Evolutionary conservation across 306 rosid genomes (phyloP).

Genomic region (Lathyrus tuberosus): DNA sequence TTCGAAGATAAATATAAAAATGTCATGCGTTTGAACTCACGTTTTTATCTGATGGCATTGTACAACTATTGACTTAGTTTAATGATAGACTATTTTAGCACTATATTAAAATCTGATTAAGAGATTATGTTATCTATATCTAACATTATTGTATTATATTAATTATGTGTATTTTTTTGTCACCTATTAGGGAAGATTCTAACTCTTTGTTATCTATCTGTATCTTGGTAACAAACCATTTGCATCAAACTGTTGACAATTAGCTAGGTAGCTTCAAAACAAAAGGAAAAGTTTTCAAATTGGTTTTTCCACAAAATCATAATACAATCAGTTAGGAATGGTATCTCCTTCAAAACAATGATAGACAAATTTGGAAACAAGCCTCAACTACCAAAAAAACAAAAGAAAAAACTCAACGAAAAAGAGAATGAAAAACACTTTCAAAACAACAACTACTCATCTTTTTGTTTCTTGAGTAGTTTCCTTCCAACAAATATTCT

Average conservation of each 20-base stretch:
- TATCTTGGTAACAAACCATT: constrained; percentile 31
- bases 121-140: too few species aligned
- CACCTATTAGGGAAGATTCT: constrained; percentile 11
- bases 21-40: too few species aligned
- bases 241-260: constrained; percentile 43
- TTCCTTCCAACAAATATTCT: constrained; percentile 50
- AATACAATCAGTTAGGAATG: constrained; percentile 48
- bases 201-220: constrained; percentile 34
- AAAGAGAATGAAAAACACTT: constrained; percentile 31
- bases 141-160: background rate
- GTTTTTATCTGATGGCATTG: too few species aligned
- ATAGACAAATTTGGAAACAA: constrained; percentile 45
- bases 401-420: constrained; percentile 37
- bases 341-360: constrained; percentile 67
- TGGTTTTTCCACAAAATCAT: constrained; percentile 35
- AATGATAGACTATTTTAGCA: too few species aligned
- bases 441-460: constrained; percentile 23
- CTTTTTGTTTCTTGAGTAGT: constrained; percentile 50
- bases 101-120: too few species aligned
- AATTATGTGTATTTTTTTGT: constrained; percentile 21
- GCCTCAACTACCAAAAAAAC: constrained; percentile 43
- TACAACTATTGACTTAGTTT: too few species aligned
- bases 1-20: too few species aligned
- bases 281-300: constrained; percentile 17
- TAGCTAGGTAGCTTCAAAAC: constrained; percentile 41